These are phyloP conservation scores for Kalanchoe fedtschenkoi DNA, from an alignment of 164 flowering plant genomes.

Conservation along the genomic window DNA sequence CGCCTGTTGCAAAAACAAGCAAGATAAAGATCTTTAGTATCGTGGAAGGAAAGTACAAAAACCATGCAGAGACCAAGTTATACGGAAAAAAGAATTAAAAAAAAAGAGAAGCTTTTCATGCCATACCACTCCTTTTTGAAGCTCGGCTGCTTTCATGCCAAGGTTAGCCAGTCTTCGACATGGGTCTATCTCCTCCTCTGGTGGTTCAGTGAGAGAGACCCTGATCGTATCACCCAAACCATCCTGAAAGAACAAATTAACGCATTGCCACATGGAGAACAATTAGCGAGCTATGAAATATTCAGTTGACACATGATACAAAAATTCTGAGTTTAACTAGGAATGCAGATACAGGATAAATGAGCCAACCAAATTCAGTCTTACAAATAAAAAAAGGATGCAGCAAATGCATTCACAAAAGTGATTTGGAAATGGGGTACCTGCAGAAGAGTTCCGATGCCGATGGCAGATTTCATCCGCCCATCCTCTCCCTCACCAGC, in stretches of 20 bases:
- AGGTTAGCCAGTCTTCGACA: conserved; percentile 86
- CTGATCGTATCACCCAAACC: conserved; percentile 96
- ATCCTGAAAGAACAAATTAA: conserved; percentile 43
- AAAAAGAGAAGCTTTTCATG: conserved; percentile 6
- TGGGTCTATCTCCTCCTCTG: conserved; percentile 94
- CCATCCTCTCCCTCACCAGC: conserved; percentile 99
- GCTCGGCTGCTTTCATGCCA: conserved; percentile 69
- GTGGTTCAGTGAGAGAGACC: conserved; percentile 94
- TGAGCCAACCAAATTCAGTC: too few species aligned
- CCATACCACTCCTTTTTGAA: conserved; percentile 92
- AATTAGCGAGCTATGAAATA: neutral
- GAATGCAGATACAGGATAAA: neutral
- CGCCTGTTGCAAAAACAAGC: conserved; percentile 27
- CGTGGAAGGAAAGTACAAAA: neutral
- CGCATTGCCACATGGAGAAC: neutral
- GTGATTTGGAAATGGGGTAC: conserved; percentile 18
- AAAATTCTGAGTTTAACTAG: neutral
- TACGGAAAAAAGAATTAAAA: conserved; percentile 5
- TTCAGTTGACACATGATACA: neutral
- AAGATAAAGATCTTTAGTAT: conserved; percentile 3
- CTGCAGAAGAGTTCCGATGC: conserved; percentile 97
- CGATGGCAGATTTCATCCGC: conserved; percentile 97
- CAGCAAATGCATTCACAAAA: too few species aligned
- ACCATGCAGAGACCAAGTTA: neutral
- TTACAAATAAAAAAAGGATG: too few species aligned